A percentile compares a stretch with the other conserved stretches of the same genome.
Evolutionary conservation across 192 early-diverging fungal species (phyloP).

Genomic region (Umbelopsis isabellina): DNA sequence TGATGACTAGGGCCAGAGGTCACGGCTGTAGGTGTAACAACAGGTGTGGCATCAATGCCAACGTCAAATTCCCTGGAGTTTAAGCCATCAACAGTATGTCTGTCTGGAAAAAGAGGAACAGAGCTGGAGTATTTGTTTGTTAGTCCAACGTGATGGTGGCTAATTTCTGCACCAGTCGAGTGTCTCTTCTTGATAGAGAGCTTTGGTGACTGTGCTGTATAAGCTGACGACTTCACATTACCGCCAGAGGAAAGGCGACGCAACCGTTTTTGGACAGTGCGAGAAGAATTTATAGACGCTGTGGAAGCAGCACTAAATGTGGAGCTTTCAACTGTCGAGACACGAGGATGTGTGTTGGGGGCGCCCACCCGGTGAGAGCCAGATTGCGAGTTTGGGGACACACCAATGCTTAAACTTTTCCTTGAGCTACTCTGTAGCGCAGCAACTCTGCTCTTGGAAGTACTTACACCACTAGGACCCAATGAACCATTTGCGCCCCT

Average conservation of each 20-base stretch:
- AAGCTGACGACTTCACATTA: background rate
- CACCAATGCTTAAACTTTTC: conserved; percentile 12
- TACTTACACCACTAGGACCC: background rate
- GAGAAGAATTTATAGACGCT: background rate
- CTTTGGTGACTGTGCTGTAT: conserved; percentile 9
- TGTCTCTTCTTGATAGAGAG: conserved; percentile 4
- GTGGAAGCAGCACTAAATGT: background rate
- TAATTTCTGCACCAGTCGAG: background rate
- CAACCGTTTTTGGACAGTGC: background rate
- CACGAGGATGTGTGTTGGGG: conserved; percentile 18
- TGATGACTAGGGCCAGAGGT: conserved; percentile 8
- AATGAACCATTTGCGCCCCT: conserved; percentile 42
- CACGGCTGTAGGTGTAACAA: conserved; percentile 13
- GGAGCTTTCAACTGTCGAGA: conserved; percentile 10
- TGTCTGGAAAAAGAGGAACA: background rate
- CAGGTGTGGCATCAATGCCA: conserved; percentile 10
- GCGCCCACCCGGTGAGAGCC: conserved; percentile 17
- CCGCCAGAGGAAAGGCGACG: conserved; percentile 4
- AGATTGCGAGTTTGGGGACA: conserved; percentile 5
- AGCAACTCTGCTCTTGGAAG: background rate
- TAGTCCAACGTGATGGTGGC: background rate
- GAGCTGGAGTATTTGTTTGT: conserved; percentile 7
- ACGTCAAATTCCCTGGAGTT: background rate
- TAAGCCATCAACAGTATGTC: background rate
- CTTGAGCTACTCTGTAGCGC: conserved; percentile 13